phyloP scores from a whole-genome alignment of 1,284 basidiomycete genomes.

The Hymenochaete sp. region DNA sequence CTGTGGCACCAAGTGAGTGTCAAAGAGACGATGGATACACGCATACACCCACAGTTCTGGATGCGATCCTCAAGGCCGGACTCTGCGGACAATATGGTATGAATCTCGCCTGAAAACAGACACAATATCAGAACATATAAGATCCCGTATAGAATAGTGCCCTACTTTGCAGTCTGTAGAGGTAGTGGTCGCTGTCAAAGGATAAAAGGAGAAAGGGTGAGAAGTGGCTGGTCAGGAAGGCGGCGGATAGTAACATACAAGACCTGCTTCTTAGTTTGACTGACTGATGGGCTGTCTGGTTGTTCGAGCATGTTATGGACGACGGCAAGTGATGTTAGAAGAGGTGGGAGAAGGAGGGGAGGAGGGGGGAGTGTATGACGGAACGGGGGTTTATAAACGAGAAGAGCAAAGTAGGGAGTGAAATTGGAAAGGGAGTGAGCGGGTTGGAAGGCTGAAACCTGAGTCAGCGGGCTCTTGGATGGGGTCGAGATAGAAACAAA shows the following conservation, averaged over 20 bases:
- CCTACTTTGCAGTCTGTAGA: conserved; percentile 16
- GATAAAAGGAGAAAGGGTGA: neutral
- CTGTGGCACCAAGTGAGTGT: neutral
- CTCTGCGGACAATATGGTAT: conserved; percentile 15
- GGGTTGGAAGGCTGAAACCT: neutral
- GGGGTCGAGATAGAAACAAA: too few species aligned
- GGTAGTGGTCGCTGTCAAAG: conserved; percentile 15
- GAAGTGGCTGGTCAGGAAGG: neutral
- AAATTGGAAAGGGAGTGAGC: too few species aligned
- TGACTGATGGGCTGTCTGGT: conserved; percentile 14
- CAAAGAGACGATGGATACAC: neutral
- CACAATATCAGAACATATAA: neutral
- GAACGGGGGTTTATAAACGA: conserved; percentile 10
- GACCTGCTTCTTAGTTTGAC: conserved; percentile 17
- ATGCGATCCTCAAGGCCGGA: conserved; percentile 13
- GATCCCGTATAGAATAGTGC: neutral
- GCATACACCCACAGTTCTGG: conserved; percentile 5
- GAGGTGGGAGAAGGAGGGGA: conserved; percentile 7
- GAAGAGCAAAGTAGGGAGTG: too few species aligned
- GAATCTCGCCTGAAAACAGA: conserved; percentile 14
- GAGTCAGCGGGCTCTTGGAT: conserved; percentile 11
- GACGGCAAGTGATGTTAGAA: neutral
- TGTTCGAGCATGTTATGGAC: conserved; percentile 15
- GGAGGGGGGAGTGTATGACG: neutral
- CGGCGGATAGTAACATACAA: conserved; percentile 6